Percentiles rank a stretch among this genome's conserved stretches.
phyloP scores from a whole-genome alignment of 2,329 filamentous ascomycete genomes.

The Trichoderma semiorbis region DNA sequence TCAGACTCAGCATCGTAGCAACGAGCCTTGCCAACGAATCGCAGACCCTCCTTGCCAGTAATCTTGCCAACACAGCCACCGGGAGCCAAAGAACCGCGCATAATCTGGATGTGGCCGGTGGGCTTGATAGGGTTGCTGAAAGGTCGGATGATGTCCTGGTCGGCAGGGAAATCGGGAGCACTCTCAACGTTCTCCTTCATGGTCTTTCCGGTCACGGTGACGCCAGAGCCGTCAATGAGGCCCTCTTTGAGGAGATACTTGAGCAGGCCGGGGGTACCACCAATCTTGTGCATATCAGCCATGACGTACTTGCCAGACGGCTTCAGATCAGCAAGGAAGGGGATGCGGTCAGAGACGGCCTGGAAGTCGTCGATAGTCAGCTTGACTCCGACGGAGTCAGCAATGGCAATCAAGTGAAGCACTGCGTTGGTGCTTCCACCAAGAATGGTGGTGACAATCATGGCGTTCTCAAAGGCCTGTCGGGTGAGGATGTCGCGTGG shows the following conservation, averaged over 20 bases:
- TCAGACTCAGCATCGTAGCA: constrained; percentile 82
- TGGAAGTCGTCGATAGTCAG: constrained; percentile 87
- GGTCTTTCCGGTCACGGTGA: constrained; percentile 87
- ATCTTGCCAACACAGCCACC: constrained; percentile 90
- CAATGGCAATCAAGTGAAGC: constrained; percentile 79
- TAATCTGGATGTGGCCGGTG: constrained; percentile 84
- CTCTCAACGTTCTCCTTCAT: constrained; percentile 78
- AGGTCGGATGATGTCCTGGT: constrained; percentile 78
- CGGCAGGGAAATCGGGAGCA: constrained; percentile 69
- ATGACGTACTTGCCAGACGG: constrained; percentile 86
- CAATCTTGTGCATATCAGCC: constrained; percentile 78
- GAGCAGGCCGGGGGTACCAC: constrained; percentile 81
- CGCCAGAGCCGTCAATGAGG: constrained; percentile 73
- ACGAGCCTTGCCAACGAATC: constrained; percentile 74
- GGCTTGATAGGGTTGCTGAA: constrained; percentile 80
- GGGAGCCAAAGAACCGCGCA: constrained; percentile 80
- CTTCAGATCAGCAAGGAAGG: constrained; percentile 79
- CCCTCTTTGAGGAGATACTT: constrained; percentile 83
- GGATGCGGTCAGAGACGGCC: constrained; percentile 71
- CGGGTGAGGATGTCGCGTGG: constrained; percentile 77
- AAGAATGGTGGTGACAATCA: constrained; percentile 77
- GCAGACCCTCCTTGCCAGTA: constrained; percentile 87
- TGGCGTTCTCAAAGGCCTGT: constrained; percentile 79
- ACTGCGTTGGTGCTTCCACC: constrained; percentile 85
- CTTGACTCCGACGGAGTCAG: constrained; percentile 75